A percentile compares a stretch with the other conserved stretches of the same genome.
Evolutionary conservation across 1,139 yeast genomes (phyloP).

Genomic region (Yamadazyma atlantica): DNA sequence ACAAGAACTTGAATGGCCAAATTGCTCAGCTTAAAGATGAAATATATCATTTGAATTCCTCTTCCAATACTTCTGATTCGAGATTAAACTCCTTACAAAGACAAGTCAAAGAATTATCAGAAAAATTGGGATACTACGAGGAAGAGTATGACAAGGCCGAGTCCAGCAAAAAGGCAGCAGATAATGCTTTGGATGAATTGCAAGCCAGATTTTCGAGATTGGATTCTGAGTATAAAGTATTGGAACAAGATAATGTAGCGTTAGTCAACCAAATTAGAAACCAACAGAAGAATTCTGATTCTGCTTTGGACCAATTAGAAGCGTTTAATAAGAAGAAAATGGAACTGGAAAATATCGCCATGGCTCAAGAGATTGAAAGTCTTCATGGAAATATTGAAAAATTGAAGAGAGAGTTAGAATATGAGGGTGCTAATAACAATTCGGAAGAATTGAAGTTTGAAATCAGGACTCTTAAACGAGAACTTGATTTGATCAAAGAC

Average conservation of each 20-base stretch:
- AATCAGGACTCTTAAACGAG: conserved; percentile 40
- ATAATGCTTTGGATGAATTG: conserved; percentile 12
- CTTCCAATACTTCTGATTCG: conserved; percentile 14
- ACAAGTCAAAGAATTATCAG: conserved; percentile 22
- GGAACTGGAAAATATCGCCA: conserved; percentile 19
- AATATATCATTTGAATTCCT: conserved; percentile 16
- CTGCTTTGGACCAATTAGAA: conserved; percentile 26
- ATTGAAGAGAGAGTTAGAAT: conserved; percentile 17
- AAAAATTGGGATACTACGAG: conserved; percentile 27
- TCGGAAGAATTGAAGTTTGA: conserved; percentile 17
- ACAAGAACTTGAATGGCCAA: conserved; percentile 20
- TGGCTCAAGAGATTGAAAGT: conserved; percentile 9
- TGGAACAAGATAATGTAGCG: conserved; percentile 20
- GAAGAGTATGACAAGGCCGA: conserved; percentile 25
- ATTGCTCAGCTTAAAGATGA: conserved; percentile 21
- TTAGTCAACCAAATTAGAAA: conserved; percentile 12
- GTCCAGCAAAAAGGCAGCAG: conserved; percentile 19
- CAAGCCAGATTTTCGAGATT: conserved; percentile 12
- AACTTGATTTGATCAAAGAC: conserved; percentile 12
- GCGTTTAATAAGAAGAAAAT: conserved; percentile 18
- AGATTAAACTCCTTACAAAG: conserved; percentile 11
- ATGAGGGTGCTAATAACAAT: conserved; percentile 10
- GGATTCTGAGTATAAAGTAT: conserved; percentile 12
- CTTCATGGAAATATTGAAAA: conserved; percentile 10
- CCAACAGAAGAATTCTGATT: conserved; percentile 6